A percentile compares a stretch with the other conserved stretches of the same genome.
Conservation (phyloP, 176 grass and related monocot species). For the Microstegium vimineum region DNA sequence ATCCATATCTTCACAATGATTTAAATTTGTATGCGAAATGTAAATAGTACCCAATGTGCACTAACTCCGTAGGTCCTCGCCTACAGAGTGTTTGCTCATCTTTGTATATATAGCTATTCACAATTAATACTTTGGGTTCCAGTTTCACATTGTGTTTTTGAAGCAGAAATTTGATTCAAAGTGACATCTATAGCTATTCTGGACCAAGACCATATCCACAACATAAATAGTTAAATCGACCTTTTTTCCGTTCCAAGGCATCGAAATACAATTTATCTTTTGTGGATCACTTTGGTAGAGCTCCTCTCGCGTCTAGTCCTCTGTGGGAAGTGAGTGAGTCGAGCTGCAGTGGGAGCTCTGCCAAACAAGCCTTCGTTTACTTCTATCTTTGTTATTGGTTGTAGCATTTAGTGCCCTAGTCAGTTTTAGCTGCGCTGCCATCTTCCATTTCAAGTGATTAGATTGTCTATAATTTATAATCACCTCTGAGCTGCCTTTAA, state of each 20-base stretch:
- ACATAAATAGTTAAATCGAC: background rate
- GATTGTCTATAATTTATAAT: background rate
- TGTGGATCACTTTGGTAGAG: background rate
- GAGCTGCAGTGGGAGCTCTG: background rate
- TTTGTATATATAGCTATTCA: background rate
- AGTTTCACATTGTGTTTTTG: background rate
- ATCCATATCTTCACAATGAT: background rate
- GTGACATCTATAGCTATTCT: background rate
- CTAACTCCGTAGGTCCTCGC: background rate
- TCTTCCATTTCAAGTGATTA: background rate
- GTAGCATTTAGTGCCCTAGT: background rate
- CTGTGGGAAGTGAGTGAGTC: background rate
- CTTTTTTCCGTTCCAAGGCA: background rate
- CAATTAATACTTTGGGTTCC: background rate
- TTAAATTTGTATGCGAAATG: background rate
- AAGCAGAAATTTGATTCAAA: background rate
- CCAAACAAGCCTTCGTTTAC: background rate
- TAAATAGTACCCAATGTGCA: background rate
- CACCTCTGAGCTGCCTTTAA: background rate
- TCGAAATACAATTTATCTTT: background rate
- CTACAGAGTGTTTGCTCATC: background rate
- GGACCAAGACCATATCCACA: background rate
- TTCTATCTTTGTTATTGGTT: background rate
- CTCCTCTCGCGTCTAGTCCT: background rate
- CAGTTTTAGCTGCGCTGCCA: background rate